A percentile compares a stretch with the other conserved stretches of the same genome.
Conservation (phyloP, 2,329 filamentous ascomycete genomes). For the Leptographium wingfieldii region DNA sequence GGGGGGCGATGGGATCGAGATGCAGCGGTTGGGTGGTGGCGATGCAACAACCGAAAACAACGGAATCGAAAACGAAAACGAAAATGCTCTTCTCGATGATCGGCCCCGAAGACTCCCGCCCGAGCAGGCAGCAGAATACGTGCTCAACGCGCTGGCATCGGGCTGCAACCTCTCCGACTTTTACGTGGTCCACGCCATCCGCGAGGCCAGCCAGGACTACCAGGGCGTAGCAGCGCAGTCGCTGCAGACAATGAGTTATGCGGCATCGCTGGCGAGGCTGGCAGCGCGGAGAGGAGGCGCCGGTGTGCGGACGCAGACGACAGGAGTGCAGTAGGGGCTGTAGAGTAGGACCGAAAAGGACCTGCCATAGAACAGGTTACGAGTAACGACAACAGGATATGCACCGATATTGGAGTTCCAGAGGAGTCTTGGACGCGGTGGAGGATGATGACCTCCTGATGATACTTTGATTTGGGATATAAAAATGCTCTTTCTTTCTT, state of each 20-base stretch:
- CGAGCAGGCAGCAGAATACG: conserved; percentile 21
- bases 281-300: conserved; percentile 1
- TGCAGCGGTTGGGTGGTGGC: conserved; percentile 22
- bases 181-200: conserved; percentile 36
- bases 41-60: background rate
- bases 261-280: conserved; percentile 13
- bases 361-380: no score
- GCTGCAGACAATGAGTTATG: conserved; percentile 41
- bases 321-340: conserved; percentile 33
- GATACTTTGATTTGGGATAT: background rate
- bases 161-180: conserved; percentile 43
- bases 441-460: background rate
- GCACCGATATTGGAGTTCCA: conserved; percentile 1
- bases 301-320: conserved; percentile 22
- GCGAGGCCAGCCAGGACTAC: conserved; percentile 31
- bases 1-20: conserved; percentile 29
- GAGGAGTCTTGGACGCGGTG: background rate
- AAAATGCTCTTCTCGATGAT: conserved; percentile 12
- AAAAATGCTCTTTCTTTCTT: no score
- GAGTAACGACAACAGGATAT: background rate
- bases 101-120: conserved; percentile 15
- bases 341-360: conserved; percentile 17
- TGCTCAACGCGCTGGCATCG: conserved; percentile 37
- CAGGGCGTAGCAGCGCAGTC: conserved; percentile 37
- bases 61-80: conserved; percentile 13